These are phyloP conservation scores for Tulasnella sp. DNA, from an alignment of 768 basidiomycete genomes.

Conservation along the genomic window DNA sequence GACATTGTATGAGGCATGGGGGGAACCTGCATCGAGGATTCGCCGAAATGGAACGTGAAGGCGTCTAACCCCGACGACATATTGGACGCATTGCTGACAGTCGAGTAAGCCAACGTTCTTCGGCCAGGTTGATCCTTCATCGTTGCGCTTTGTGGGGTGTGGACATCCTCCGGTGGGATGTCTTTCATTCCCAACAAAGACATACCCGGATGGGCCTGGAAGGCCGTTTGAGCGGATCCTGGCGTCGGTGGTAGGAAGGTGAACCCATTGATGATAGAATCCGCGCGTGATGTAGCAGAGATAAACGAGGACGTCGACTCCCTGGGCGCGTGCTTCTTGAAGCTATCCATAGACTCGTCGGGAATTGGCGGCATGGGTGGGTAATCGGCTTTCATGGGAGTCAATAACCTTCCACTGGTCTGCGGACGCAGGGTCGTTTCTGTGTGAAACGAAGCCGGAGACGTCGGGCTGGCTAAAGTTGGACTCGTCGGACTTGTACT, in stretches of 20 bases:
- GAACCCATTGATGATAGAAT: conserved; percentile 31
- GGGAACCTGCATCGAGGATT: neutral
- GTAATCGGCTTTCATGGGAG: neutral
- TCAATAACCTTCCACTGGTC: neutral
- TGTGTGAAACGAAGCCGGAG: neutral
- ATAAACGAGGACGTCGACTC: conserved; percentile 14
- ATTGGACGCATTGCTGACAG: conserved; percentile 1
- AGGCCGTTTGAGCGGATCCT: conserved; percentile 39
- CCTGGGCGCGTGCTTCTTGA: neutral
- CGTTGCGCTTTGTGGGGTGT: conserved; percentile 16
- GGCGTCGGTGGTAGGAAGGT: conserved; percentile 84
- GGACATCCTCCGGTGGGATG: conserved; percentile 23
- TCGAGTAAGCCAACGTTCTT: neutral
- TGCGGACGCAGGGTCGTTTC: neutral
- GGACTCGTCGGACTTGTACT: too few relatives aligned
- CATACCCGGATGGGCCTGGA: conserved; percentile 51
- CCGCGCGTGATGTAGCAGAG: conserved; percentile 7
- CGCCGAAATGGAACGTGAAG: conserved; percentile 18
- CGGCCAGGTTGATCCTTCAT: neutral
- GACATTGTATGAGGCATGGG: conserved; percentile 30
- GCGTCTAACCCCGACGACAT: conserved; percentile 15
- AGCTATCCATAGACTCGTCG: neutral
- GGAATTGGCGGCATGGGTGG: neutral
- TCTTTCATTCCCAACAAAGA: conserved; percentile 64
- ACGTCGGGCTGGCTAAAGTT: conserved; percentile 1